phyloP scores from a whole-genome alignment of 257 asterid species.

The Paulownia fortunei region DNA sequence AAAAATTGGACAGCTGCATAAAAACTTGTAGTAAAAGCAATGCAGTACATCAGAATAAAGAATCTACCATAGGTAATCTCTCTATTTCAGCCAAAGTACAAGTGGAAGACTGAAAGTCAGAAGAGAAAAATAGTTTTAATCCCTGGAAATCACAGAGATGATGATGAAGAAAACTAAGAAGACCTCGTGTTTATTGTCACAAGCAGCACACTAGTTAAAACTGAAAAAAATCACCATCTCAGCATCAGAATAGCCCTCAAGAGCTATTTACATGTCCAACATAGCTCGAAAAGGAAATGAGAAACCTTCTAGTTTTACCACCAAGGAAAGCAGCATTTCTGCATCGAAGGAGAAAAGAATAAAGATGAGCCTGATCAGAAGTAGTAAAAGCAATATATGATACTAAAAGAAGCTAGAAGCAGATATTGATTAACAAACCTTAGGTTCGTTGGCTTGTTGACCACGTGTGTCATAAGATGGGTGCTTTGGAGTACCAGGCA shows the following conservation, averaged over 20 bases:
- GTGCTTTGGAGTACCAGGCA: conserved; percentile 52
- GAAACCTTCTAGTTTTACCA: conserved; percentile 35
- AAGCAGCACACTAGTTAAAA: conserved; percentile 16
- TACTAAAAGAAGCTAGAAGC: not conserved
- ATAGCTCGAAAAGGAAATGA: not conserved
- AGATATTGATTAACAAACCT: conserved; percentile 41
- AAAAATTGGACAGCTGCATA: no score
- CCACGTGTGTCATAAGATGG: conserved; percentile 31
- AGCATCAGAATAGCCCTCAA: conserved; percentile 31
- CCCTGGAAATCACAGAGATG: conserved; percentile 20
- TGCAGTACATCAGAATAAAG: conserved; percentile 14
- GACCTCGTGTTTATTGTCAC: conserved; percentile 13
- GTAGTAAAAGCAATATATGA: not conserved
- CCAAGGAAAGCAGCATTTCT: conserved; percentile 58
- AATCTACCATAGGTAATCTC: conserved; percentile 31
- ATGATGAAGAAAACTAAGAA: not conserved
- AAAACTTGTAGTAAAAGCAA: not conserved
- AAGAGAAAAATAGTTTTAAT: conserved; percentile 9
- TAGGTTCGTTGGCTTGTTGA: conserved; percentile 38
- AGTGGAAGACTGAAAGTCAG: conserved; percentile 10
- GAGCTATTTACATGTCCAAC: conserved; percentile 17
- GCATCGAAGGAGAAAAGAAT: conserved; percentile 28
- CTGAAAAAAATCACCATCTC: conserved; percentile 30
- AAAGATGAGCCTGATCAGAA: not conserved
- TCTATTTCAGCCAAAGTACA: conserved; percentile 16